Evolutionary conservation across 768 basidiomycete species (phyloP), one percentile per base, ranked within the genome.

Genomic region (Hirschioporus abietinus): DNA sequence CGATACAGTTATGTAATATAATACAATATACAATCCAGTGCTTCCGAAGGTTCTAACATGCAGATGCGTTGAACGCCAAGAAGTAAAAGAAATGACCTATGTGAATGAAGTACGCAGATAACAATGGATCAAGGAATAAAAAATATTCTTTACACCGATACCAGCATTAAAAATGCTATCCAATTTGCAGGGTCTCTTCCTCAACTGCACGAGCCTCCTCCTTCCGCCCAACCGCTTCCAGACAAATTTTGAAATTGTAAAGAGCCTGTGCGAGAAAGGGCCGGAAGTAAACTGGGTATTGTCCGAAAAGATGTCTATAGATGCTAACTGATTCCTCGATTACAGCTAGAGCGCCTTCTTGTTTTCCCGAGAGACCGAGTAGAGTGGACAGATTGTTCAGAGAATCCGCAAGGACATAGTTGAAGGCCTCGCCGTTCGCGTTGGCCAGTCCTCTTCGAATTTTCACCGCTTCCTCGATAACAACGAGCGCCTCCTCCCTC

Each of bases 341-440:
- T 30, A 8, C 30, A 30, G 30, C 30, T 30, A 30, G 30, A 2
- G 30, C 30, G 69, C 69, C 25, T 68, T 60, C 25, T 66, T 65
- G 42, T n/a, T 30, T 58, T 7, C 65, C 65, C 1, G 52, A 34
- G 52, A 35, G 61, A 12, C 59, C 25, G 17, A 68, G 63, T 35
- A 12, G 59, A 24, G 60, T 15, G n/a, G 65, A 66, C n/a, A 70
- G 35, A 57, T 69, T 66, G 27, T 65, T 66, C 34, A 66, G 63
- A 20, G 63, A 65, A 1, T 1, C 1, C 15, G 66, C 63, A 42
- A 66, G 58, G 8, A 34, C 17, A 30, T 8, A 7, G 27, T 34
- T 66, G 36, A 66, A 66, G 35, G 63, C 63, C 20, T 25, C 18
- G 15, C 15, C 3, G 15, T 25, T 25, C 15, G 9, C 18, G 15